Conservation (phyloP, 31 red algal species). For the Asparagopsis taxiformis region DNA sequence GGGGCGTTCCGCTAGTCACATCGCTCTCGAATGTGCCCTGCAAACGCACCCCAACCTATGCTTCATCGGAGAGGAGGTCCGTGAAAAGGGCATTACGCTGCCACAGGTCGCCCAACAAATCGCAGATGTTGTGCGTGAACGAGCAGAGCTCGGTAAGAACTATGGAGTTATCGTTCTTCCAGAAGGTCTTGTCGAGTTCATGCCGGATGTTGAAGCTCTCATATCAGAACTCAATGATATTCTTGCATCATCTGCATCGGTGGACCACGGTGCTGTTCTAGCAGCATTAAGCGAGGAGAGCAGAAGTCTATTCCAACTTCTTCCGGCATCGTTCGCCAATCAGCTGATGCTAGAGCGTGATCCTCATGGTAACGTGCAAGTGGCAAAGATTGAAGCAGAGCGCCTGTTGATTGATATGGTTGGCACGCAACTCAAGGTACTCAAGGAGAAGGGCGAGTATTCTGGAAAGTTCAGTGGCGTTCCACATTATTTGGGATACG, state of each 20-base stretch:
- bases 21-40: constrained; percentile 95
- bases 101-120: constrained; percentile 66
- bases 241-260: constrained; percentile 42
- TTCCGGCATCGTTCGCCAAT: constrained; percentile 74
- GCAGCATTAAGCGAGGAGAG: constrained; percentile 33
- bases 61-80: constrained; percentile 97
- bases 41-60: constrained; percentile 97
- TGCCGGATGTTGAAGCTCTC: constrained; percentile 93
- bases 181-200: constrained; percentile 98
- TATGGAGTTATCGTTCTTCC: constrained; percentile 94
- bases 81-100: constrained; percentile 70
- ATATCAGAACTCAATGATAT: constrained; percentile 90
- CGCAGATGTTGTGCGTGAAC: constrained; percentile 75
- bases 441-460: constrained; percentile 70
- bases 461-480: constrained; percentile 77
- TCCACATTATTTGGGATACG: constrained; percentile 96
- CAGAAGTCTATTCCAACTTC: constrained; percentile 56
- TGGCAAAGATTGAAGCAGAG: constrained; percentile 96
- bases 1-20: constrained; percentile 96
- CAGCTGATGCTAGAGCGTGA: constrained; percentile 97
- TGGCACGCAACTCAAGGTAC: constrained; percentile 43
- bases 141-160: constrained; percentile 79
- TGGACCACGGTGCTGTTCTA: constrained; percentile 28
- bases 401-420: constrained; percentile 93
- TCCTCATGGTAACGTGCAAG: constrained; percentile 98